Base-by-base conservation (phyloP, 1,139 yeast species). In the Geotrichum phurueaensis region DNA sequence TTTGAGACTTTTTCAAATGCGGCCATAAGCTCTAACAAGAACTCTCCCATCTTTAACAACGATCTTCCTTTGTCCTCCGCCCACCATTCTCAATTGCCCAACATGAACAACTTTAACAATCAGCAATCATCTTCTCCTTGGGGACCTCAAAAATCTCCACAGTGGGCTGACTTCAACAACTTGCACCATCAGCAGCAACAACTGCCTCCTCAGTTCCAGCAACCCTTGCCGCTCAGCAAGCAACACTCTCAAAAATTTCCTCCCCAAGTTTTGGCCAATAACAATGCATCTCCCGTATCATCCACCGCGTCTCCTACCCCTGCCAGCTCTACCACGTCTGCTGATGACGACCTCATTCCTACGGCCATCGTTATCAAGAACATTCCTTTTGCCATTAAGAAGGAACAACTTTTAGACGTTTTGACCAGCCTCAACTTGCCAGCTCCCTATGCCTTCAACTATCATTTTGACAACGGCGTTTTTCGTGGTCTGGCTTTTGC, bases 401-500 rank as follows among this genome's bases (percentile, higher is more conserved):
- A 92, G 76, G 99, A 94, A 73, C 98, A 94, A 75, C 81, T 94
- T 65, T 79, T 95, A 71, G 98, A 94, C 63, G 96, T 90, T 51
- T 91, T 94, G 92, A 87, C 96, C 45, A 89, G 89, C 69, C 79
- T 92, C 71, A 86, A 83, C 62, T 79, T 95, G 67, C 98, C 99
- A 1, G 80, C 92, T 67, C 99, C 99, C 1, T 94, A 95, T 75
- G 99, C 99, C 1, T 95, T 94, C 77, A 94, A 94, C 75, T 94
- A 94, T 76, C 99, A 94, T 76, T 94, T 95, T 73, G 99, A 94
- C 74, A 92, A 91, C 73, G 99, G 99, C n/a, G 97, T 95, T 3
- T 94, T 94, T 72, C 81, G 99, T 66, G 99, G 99, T n/a, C 81
- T 94, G 69, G 99, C 99, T 0, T 94, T 94, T 81, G 99, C 99